Base-by-base conservation (phyloP, 2,329 filamentous ascomycete species). In the Alternaria incomplexa region DNA sequence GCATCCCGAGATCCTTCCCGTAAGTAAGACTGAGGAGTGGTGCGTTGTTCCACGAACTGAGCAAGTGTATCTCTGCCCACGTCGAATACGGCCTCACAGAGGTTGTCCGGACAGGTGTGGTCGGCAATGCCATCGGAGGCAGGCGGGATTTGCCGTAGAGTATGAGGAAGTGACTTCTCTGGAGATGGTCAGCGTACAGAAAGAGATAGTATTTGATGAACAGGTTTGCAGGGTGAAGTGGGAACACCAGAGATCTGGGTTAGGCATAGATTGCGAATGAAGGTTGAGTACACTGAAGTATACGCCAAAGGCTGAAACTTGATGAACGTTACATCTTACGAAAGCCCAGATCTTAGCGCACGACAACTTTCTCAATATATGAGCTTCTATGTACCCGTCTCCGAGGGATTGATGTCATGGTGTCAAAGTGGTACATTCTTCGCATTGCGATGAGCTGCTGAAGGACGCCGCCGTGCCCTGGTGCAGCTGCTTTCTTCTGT, bases 41-140 rank as follows among this genome's bases (percentile, higher is more conserved):
- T 55, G 63, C n/a, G 10, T 60, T 6, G 3, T 65, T 0, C 26
- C 58, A 0, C 53, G 40, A 10, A 60, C 15, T 0, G 30, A 25
- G 12, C 59, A 66, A 23, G 40, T 62, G 0, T 73, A 70, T 28
- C 1, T 70, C 0, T 73, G 70, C 52, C 71, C 72, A 12, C 66
- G 68, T 1, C 23, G n/a, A 0, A 67, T 75, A 13, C 2, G 2
- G 0, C 30, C 15, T 2, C 70, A 72, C 45, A 56, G 32, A 12
- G 68, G 30, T 7, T 5, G n/a, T 11, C 26, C 15, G 13, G 22
- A 44, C 4, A 3, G 6, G 9, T 54, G 51, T 20, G 32, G 36
- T 6, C 10, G 9, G 32, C 32, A 32, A 17, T 54, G 51, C 10
- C 20, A 13, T 13, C 13, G 3, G 32, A 28, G 8, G 17, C 32